phyloP scores from a whole-genome alignment of 345 rosid species.

The Eutrema yunnanense region DNA sequence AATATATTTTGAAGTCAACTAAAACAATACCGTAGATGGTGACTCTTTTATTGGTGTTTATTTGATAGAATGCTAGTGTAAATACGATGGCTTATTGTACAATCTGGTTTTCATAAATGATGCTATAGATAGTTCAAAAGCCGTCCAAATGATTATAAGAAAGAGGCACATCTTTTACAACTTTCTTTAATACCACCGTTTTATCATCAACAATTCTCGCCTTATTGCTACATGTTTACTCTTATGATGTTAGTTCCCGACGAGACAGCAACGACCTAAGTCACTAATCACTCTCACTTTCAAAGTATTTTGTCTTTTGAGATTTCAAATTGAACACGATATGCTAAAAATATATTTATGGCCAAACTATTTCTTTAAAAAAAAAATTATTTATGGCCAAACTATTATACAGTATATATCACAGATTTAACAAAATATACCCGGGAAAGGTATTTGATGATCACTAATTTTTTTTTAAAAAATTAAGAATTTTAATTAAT shows the following conservation, averaged over 20 bases:
- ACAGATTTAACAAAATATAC: no score
- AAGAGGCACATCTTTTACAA: neutral
- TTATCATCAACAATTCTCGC: neutral
- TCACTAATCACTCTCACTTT: slow-evolving; percentile 5
- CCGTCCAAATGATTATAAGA: no score
- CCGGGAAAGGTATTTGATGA: no score
- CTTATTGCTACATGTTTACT: neutral
- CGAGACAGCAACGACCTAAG: slow-evolving; percentile 5
- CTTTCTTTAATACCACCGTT: neutral
- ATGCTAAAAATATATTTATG: neutral
- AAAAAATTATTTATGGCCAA: neutral
- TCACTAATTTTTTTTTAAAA: no score
- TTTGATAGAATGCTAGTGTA: neutral
- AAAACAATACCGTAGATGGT: neutral
- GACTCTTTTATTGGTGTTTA: neutral
- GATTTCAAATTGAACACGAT: neutral
- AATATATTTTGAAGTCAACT: neutral
- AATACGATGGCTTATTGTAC: no score
- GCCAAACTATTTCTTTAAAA: no score
- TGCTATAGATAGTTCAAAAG: no score
- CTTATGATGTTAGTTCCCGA: neutral
- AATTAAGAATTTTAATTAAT: no score
- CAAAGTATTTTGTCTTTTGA: slow-evolving; percentile 1
- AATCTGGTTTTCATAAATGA: no score
- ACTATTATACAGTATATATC: neutral